Evolutionary conservation across 176 grass and related monocot genomes (phyloP), one percentile per base, ranked within the genome.

Genomic region (Ensete ventricosum): DNA sequence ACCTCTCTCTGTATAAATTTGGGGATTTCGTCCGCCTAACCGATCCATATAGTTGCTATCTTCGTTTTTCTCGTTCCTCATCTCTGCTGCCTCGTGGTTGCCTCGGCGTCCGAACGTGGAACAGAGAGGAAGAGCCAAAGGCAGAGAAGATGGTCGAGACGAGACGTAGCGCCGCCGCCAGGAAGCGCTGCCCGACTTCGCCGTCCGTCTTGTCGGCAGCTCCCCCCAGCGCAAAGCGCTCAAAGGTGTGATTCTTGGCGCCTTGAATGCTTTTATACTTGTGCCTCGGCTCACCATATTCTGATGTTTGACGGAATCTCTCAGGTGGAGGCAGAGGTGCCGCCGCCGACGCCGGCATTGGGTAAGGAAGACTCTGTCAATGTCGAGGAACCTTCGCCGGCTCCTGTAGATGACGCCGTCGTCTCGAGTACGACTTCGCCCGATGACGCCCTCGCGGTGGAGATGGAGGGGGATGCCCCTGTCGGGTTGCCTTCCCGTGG

Each of bases 101-200:
- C 34, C 34, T 43, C 34, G 34, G 34, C 34, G 34, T 43, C 34
- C 34, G 34, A 43, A 43, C 6, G 34, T 4, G 34, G 34, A 43
- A 43, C 34, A 6, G 34, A 43, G 34, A 5, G 34, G 52, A 52
- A 11, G 22, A 55, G 71, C 50, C 17, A 12, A 74, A 55, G 53
- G 72, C 23, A 14, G 53, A 74, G 34, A 43, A 43, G 53, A 74
- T 74, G 72, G 72, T 74, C 21, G 72, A 57, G 23, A 74, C 72
- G 23, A 74, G 72, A 23, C 72, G 53, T 2, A 74, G 53, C 1
- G 24, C 72, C 21, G 72, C 72, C 14, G 22, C 53, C 5, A 25
- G 53, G 23, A 54, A 55, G 53, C 53, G 72, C 11, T 13, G 23
- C 22, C 14, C 72, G 1, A 12, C 72, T 1, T 53, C 72, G 13